Conservation (phyloP, 805 yeast genomes). For the Jamesozyma jinghongensis region DNA sequence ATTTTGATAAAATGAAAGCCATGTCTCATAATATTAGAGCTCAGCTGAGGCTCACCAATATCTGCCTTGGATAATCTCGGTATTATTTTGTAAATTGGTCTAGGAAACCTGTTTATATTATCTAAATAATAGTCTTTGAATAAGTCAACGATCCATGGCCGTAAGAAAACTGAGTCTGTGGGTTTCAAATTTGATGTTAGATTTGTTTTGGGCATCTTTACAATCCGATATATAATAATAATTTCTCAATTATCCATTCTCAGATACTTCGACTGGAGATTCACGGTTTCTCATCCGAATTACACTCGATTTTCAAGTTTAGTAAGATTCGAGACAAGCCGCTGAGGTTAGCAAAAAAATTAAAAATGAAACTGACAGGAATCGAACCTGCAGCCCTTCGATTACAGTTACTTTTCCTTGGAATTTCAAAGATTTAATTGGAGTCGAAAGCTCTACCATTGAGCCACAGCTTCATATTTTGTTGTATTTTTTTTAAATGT, state of each 20-base stretch:
- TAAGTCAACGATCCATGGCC: constrained; percentile 17
- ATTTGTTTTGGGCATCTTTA: constrained; percentile 15
- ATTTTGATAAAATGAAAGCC: constrained; percentile 18
- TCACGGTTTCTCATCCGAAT: no score
- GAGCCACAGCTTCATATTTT: constrained; percentile 52
- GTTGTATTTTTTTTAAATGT: no score
- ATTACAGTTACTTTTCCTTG: constrained; percentile 29
- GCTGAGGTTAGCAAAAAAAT: constrained; percentile 6
- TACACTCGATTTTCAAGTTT: no score
- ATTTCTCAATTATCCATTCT: no score
- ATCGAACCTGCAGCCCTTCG: constrained; percentile 71
- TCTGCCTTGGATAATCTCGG: constrained; percentile 10
- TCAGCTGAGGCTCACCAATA: constrained; percentile 7
- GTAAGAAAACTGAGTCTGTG: constrained; percentile 18
- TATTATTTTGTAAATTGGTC: constrained; percentile 7
- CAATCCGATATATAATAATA: no score
- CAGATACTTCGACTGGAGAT: no score
- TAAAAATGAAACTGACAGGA: constrained; percentile 57
- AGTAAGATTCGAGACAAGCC: no score
- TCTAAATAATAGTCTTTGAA: constrained; percentile 3
- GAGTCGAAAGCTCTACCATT: constrained; percentile 66
- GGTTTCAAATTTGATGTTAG: constrained; percentile 8
- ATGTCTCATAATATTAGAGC: constrained; percentile 7
- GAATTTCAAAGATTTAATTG: constrained; percentile 33
- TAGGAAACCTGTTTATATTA: constrained; percentile 1